Conservation (phyloP, 2,329 filamentous ascomycete species). For the Exophiala sp. region DNA sequence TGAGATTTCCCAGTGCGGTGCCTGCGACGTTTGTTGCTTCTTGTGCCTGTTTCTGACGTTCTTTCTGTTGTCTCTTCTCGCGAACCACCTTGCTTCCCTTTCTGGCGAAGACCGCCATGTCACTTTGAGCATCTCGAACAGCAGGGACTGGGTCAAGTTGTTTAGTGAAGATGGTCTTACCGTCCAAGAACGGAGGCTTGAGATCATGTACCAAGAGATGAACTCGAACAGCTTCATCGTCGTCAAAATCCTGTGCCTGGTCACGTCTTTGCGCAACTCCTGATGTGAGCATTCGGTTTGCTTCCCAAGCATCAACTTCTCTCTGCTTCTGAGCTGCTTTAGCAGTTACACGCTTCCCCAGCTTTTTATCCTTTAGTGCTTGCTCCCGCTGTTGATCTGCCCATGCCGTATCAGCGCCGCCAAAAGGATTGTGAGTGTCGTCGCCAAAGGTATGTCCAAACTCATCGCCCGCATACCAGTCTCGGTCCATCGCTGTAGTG, state of each 20-base stretch:
- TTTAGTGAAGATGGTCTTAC: slow-evolving; percentile 93
- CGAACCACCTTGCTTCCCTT: slow-evolving; percentile 93
- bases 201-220: slow-evolving; percentile 92
- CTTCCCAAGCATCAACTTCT: slow-evolving; percentile 97
- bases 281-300: slow-evolving; percentile 95
- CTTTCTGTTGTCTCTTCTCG: slow-evolving; percentile 85
- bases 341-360: slow-evolving; percentile 66
- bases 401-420: slow-evolving; percentile 67
- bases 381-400: slow-evolving; percentile 73
- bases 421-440: slow-evolving; percentile 89
- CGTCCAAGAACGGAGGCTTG: slow-evolving; percentile 90
- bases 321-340: slow-evolving; percentile 80
- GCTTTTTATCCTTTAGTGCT: slow-evolving; percentile 75
- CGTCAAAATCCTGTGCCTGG: slow-evolving; percentile 78
- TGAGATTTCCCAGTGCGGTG: slow-evolving; percentile 87
- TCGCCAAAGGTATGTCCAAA: slow-evolving; percentile 82
- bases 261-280: slow-evolving; percentile 89
- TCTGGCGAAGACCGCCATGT: slow-evolving; percentile 96
- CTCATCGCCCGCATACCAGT: slow-evolving; percentile 91
- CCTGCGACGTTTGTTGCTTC: slow-evolving; percentile 91
- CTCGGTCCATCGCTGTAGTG: slow-evolving; percentile 72
- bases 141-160: slow-evolving; percentile 93
- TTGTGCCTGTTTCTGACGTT: slow-evolving; percentile 89
- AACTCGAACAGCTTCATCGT: slow-evolving; percentile 83
- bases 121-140: slow-evolving; percentile 88